Percentiles rank a stretch among this genome's conserved stretches.
Conservation (phyloP, 495 filamentous ascomycete species). For the Aspergillus hancockii region DNA sequence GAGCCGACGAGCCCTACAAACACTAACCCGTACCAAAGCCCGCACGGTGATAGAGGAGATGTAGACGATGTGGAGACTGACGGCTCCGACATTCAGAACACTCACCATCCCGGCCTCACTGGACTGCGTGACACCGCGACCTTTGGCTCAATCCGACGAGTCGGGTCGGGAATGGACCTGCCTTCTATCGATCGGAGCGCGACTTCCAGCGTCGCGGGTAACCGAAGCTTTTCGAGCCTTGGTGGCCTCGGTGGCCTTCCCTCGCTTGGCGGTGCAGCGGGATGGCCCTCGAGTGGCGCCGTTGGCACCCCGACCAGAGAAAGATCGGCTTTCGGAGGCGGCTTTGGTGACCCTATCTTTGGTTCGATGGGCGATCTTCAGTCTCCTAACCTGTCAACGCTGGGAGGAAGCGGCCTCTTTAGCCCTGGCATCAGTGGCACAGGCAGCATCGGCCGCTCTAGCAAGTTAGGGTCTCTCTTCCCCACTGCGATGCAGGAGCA, state of each 20-base stretch:
- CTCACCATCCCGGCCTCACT: slow-evolving; percentile 58
- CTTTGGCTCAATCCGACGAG: slow-evolving; percentile 50
- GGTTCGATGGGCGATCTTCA: slow-evolving; percentile 69
- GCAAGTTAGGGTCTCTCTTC: slow-evolving; percentile 86
- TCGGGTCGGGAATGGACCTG: slow-evolving; percentile 61
- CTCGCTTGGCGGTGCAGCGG: slow-evolving; percentile 56
- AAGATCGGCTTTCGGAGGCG: slow-evolving; percentile 58
- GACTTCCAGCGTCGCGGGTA: slow-evolving; percentile 77
- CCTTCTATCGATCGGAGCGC: slow-evolving; percentile 77
- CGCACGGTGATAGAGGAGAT: slow-evolving; percentile 74
- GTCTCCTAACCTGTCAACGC: slow-evolving; percentile 67
- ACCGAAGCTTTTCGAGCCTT: slow-evolving; percentile 67
- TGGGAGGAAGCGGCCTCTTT: slow-evolving; percentile 58
- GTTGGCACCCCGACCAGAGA: slow-evolving; percentile 77
- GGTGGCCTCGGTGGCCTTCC: slow-evolving; percentile 62
- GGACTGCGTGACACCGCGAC: slow-evolving; percentile 52
- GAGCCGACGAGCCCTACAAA: slow-evolving; percentile 89
- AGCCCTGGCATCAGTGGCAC: slow-evolving; percentile 50
- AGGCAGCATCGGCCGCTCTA: slow-evolving; percentile 66
- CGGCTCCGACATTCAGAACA: slow-evolving; percentile 55
- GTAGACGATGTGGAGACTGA: slow-evolving; percentile 66
- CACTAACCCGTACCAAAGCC: slow-evolving; percentile 97
- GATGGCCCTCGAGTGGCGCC: slow-evolving; percentile 65
- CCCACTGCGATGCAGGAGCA: slow-evolving; percentile 87
- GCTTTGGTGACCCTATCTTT: slow-evolving; percentile 76